These are phyloP conservation scores for Alternaria incomplexa DNA, from an alignment of 2,329 filamentous ascomycete species.

Conservation along the genomic window DNA sequence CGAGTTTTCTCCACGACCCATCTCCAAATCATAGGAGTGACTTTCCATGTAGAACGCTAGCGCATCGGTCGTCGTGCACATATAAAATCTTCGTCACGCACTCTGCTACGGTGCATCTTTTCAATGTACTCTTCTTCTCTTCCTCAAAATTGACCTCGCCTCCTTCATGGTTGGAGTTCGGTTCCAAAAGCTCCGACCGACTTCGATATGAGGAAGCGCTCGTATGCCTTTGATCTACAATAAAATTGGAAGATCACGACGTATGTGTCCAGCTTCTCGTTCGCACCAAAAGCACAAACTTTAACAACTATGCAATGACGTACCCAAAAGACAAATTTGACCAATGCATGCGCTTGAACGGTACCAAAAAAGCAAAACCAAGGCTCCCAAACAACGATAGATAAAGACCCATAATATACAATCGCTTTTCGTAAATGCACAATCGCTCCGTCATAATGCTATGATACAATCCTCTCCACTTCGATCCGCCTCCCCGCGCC, in stretches of 20 bases:
- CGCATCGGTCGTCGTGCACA: background rate
- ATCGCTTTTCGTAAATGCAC: background rate
- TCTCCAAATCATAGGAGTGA: background rate
- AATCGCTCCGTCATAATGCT: background rate
- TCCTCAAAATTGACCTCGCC: too few species aligned
- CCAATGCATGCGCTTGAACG: background rate
- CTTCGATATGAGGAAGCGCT: too few species aligned
- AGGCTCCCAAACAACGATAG: background rate
- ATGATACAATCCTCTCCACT: background rate
- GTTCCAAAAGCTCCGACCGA: too few species aligned
- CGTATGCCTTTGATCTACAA: background rate
- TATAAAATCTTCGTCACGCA: background rate
- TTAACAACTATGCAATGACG: background rate
- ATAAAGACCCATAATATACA: background rate
- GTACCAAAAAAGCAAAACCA: background rate
- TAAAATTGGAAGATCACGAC: background rate
- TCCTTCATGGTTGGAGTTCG: too few species aligned
- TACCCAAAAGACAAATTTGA: background rate
- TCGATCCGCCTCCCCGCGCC: background rate
- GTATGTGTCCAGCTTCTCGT: background rate
- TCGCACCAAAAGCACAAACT: too few species aligned
- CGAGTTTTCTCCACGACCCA: background rate
- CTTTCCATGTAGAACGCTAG: background rate
- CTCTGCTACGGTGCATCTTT: fast-evolving
- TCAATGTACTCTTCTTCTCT: too few species aligned